Evolutionary conservation across 345 rosid species (phyloP).

Genomic region (Euphorbia pulcherrima): DNA sequence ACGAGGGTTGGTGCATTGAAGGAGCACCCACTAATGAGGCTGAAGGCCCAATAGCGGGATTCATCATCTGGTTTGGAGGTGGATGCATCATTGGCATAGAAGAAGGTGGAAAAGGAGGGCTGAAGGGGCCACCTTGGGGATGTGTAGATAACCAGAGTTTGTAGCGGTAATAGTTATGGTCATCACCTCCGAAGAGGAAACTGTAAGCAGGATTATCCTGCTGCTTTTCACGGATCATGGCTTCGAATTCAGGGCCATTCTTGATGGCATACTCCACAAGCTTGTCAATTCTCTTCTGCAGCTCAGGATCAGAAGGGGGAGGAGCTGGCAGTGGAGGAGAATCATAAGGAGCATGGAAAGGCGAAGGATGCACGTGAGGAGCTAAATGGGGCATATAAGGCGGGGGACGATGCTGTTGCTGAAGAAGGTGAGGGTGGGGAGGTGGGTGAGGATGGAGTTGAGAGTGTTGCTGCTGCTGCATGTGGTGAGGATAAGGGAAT

Average conservation of each 20-base stretch:
- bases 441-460: constrained; percentile 67
- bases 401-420: constrained; percentile 61
- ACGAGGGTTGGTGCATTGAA: constrained; percentile 72
- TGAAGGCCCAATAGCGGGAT: constrained; percentile 43
- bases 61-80: constrained; percentile 64
- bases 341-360: constrained; percentile 63
- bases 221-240: constrained; percentile 92
- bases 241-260: constrained; percentile 96
- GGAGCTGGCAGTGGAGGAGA: constrained; percentile 67
- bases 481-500: constrained; percentile 73
- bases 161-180: constrained; percentile 77
- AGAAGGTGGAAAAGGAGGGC: constrained; percentile 52
- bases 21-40: constrained; percentile 47
- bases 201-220: constrained; percentile 87
- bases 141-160: constrained; percentile 74
- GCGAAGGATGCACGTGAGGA: constrained; percentile 60
- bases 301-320: constrained; percentile 92
- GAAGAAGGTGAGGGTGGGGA: constrained; percentile 43
- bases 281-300: constrained; percentile 92
- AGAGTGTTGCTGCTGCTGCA: constrained; percentile 65
- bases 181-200: constrained; percentile 93
- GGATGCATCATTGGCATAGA: constrained; percentile 60
- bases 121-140: constrained; percentile 56
- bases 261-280: constrained; percentile 84
- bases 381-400: constrained; percentile 63